Evolutionary conservation across 176 grass and related monocot genomes (phyloP).

Genomic region (Zea luxurians): DNA sequence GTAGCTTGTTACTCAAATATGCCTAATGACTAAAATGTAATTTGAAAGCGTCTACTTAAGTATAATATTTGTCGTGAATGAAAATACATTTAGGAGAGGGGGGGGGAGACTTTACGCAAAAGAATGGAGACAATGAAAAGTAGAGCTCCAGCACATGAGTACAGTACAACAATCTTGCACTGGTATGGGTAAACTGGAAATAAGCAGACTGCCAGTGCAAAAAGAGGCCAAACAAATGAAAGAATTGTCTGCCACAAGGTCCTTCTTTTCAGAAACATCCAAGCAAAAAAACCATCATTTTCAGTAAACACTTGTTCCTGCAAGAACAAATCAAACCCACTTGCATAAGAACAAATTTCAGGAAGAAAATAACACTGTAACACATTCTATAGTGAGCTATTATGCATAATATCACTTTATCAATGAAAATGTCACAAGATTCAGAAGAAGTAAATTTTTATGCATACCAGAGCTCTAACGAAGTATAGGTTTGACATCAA

Average conservation of each 20-base stretch:
- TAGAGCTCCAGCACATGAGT: conserved; percentile 87
- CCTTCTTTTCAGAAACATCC: conserved; percentile 96
- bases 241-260: conserved; percentile 96
- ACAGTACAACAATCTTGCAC: conserved; percentile 99
- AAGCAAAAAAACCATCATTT: conserved; percentile 94
- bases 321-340: conserved; percentile 41
- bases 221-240: conserved; percentile 94
- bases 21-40: background rate
- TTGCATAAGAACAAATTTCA: conserved; percentile 24
- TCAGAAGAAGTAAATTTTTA: background rate
- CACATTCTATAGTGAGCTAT: background rate
- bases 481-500: background rate
- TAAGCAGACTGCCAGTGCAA: conserved; percentile 90
- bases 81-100: background rate
- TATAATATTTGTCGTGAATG: background rate
- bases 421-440: background rate
- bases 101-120: conserved; percentile 53
- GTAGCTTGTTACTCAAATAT: background rate
- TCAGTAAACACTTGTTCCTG: conserved; percentile 92
- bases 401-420: conserved; percentile 4
- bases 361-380: conserved; percentile 16
- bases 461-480: background rate
- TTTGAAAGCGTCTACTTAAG: background rate
- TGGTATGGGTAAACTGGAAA: conserved; percentile 99
- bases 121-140: conserved; percentile 87